These are phyloP conservation scores for Venturia pyrina DNA, from an alignment of 2,329 filamentous ascomycete genomes.

Conservation along the genomic window DNA sequence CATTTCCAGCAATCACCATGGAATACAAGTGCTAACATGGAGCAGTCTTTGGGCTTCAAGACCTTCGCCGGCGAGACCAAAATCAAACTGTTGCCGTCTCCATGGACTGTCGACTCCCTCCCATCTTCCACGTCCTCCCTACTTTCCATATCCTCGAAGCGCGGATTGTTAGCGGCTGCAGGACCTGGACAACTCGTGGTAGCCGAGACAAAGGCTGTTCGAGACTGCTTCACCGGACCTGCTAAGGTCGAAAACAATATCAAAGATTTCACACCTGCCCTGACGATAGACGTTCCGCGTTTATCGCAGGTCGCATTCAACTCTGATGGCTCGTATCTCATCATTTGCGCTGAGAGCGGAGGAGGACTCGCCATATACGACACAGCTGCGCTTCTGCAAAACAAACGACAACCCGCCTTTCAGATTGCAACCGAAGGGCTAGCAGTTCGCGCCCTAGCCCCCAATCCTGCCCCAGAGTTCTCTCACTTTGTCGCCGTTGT, in stretches of 20 bases:
- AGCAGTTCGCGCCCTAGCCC: slow-evolving; percentile 61
- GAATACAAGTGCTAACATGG: neutral
- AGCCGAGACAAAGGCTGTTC: slow-evolving; percentile 65
- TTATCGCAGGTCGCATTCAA: slow-evolving; percentile 87
- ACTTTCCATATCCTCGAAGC: slow-evolving; percentile 68
- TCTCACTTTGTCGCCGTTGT: slow-evolving; percentile 72
- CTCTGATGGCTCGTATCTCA: slow-evolving; percentile 74
- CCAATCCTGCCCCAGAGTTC: slow-evolving; percentile 68
- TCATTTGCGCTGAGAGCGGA: slow-evolving; percentile 71
- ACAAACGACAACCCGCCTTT: slow-evolving; percentile 57
- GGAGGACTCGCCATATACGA: slow-evolving; percentile 80
- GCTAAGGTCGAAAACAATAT: slow-evolving; percentile 53
- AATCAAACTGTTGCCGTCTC: slow-evolving; percentile 63
- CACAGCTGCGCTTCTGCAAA: slow-evolving; percentile 55
- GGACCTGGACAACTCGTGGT: slow-evolving; percentile 71
- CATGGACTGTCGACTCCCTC: slow-evolving; percentile 61
- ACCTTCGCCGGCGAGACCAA: slow-evolving; percentile 72
- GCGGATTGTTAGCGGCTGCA: slow-evolving; percentile 77
- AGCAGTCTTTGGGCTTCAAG: slow-evolving; percentile 65
- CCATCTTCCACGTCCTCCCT: slow-evolving; percentile 73
- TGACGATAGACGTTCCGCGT: slow-evolving; percentile 62
- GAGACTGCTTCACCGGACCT: slow-evolving; percentile 57
- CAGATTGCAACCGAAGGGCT: slow-evolving; percentile 69
- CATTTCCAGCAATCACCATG: neutral
- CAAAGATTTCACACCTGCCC: slow-evolving; percentile 61